Percentiles rank a stretch among this genome's conserved stretches.
phyloP scores from a whole-genome alignment of 2,329 filamentous ascomycete species.

The Thielaviopsis musarum region DNA sequence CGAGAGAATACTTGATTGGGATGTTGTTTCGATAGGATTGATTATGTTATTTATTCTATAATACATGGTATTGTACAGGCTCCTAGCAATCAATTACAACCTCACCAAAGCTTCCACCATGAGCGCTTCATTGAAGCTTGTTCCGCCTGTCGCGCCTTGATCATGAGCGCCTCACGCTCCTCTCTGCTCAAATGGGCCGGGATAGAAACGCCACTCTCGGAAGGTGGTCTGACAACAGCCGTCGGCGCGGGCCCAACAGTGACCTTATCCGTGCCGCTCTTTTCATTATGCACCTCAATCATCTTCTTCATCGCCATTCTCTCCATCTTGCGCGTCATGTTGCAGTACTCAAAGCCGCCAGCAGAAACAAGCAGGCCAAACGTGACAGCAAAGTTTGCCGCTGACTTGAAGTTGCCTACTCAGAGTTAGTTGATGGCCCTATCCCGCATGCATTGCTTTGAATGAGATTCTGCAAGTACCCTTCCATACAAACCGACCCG shows the following conservation, averaged over 20 bases:
- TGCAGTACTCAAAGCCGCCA: conserved; percentile 69
- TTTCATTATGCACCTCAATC: conserved; percentile 50
- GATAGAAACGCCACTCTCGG: conserved; percentile 1
- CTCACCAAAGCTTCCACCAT: conserved; percentile 30
- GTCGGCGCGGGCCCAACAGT: conserved; percentile 7
- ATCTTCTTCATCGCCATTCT: conserved; percentile 69
- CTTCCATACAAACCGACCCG: conserved; percentile 55
- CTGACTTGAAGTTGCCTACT: conserved; percentile 41
- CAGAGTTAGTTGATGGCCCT: background rate
- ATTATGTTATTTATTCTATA: conserved; percentile 4
- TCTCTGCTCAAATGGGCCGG: conserved; percentile 2
- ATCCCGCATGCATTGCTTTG: too few relatives aligned
- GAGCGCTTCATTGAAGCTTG: conserved; percentile 15
- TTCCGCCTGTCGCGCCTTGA: conserved; percentile 18
- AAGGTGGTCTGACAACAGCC: conserved; percentile 1
- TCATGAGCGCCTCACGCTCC: conserved; percentile 9
- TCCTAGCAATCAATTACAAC: background rate
- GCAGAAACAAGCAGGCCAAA: conserved; percentile 55
- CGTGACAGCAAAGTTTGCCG: conserved; percentile 75
- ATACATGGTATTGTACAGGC: conserved; percentile 12
- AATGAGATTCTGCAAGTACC: conserved; percentile 30
- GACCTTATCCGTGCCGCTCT: conserved; percentile 26
- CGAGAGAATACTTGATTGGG: too few relatives aligned
- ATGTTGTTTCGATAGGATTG: too few relatives aligned
- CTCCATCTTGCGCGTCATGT: conserved; percentile 56